Percentiles rank a stretch among this genome's conserved stretches.
Evolutionary conservation across 1,139 yeast species (phyloP).

Genomic region (Saccharomycopsis phalli): DNA sequence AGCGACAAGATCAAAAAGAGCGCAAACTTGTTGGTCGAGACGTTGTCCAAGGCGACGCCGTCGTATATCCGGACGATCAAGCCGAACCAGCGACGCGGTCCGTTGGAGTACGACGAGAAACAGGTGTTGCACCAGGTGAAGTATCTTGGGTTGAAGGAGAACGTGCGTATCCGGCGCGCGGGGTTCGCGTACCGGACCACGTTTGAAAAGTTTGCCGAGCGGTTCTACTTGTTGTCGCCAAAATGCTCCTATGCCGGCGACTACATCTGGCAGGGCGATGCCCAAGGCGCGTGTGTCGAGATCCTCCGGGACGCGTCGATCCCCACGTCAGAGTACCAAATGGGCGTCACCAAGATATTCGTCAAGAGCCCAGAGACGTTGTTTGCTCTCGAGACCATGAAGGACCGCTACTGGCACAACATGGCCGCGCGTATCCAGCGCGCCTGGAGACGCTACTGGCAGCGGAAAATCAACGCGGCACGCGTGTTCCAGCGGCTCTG

Average conservation of each 20-base stretch:
- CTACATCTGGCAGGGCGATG: slow-evolving; percentile 89
- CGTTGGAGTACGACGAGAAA: slow-evolving; percentile 78
- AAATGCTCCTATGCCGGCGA: slow-evolving; percentile 97
- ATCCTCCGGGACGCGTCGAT: slow-evolving; percentile 76
- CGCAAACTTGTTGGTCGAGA: slow-evolving; percentile 85
- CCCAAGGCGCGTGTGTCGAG: slow-evolving; percentile 68
- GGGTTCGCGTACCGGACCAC: slow-evolving; percentile 98
- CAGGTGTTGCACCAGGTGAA: slow-evolving; percentile 95
- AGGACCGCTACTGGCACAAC: slow-evolving; percentile 96
- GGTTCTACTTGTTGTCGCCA: slow-evolving; percentile 82
- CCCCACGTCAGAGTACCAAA: slow-evolving; percentile 74
- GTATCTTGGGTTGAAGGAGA: slow-evolving; percentile 92
- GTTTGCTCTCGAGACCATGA: slow-evolving; percentile 91
- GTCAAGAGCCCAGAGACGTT: slow-evolving; percentile 96
- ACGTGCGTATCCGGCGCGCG: slow-evolving; percentile 95
- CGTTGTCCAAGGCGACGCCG: slow-evolving; percentile 83
- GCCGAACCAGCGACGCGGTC: slow-evolving; percentile 90
- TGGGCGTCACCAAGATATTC: slow-evolving; percentile 92
- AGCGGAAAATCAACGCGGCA: slow-evolving; percentile 83
- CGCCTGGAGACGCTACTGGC: slow-evolving; percentile 85
- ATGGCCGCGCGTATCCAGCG: slow-evolving; percentile 98
- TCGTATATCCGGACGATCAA: slow-evolving; percentile 96
- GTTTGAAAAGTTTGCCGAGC: slow-evolving; percentile 93
- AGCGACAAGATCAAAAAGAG: slow-evolving; percentile 89
- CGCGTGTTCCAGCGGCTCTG: slow-evolving; percentile 75